phyloP scores from a whole-genome alignment of 2,329 filamentous ascomycete genomes.

The Epichloe glyceriae region DNA sequence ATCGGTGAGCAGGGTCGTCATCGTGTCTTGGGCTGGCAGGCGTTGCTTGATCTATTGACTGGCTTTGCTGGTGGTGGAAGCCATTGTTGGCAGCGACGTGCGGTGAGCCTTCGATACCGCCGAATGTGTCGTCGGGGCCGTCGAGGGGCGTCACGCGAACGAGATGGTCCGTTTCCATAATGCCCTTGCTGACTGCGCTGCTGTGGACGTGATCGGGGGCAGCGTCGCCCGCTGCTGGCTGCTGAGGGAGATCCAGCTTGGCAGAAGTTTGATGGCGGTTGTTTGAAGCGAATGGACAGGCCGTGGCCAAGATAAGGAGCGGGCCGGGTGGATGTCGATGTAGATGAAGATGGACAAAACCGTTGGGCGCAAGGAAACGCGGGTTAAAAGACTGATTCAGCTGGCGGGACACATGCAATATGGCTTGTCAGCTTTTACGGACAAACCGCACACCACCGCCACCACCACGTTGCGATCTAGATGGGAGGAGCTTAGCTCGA shows the following conservation, averaged over 20 bases:
- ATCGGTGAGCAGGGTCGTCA: slow-evolving; percentile 30
- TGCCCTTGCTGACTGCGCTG: slow-evolving; percentile 34
- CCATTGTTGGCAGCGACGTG: slow-evolving; percentile 25
- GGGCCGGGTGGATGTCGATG: not conserved
- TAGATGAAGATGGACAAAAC: slow-evolving; percentile 1
- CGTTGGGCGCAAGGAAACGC: slow-evolving; percentile 7
- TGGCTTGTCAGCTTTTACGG: not conserved
- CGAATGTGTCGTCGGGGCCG: slow-evolving; percentile 35
- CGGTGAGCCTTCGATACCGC: slow-evolving; percentile 34
- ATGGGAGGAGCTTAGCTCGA: not conserved
- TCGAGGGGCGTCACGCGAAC: slow-evolving; percentile 17
- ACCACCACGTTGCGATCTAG: not conserved
- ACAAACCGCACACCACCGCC: not conserved
- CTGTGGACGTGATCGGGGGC: slow-evolving; percentile 11
- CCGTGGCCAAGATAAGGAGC: slow-evolving; percentile 5
- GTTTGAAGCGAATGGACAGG: slow-evolving; percentile 3
- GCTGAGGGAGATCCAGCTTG: slow-evolving; percentile 40
- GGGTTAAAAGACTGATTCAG: not conserved
- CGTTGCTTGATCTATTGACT: slow-evolving; percentile 37
- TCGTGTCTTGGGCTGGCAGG: slow-evolving; percentile 26
- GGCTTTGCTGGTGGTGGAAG: slow-evolving; percentile 31
- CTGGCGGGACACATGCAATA: slow-evolving; percentile 6
- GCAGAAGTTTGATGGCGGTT: slow-evolving; percentile 8
- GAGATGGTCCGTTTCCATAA: slow-evolving; percentile 30
- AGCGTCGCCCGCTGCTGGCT: slow-evolving; percentile 14